Percentiles rank a stretch among this genome's conserved stretches.
Conservation (phyloP, 306 rosid species). For the Benincasa hispida region DNA sequence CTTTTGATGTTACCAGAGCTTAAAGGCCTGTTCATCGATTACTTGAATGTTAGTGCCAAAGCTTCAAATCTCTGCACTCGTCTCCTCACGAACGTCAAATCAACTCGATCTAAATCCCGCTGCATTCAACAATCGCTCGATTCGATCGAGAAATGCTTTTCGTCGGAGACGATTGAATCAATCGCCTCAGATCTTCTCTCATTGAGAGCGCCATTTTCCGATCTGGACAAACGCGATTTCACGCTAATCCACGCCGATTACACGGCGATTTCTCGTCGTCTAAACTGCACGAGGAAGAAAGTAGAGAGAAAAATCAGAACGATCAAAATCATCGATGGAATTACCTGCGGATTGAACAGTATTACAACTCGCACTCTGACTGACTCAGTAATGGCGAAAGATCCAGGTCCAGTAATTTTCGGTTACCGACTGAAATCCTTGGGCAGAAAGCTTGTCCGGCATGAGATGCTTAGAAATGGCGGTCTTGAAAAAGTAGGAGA, state of each 20-base stretch:
- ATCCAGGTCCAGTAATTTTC: constrained; percentile 15
- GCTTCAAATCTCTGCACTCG: constrained; percentile 39
- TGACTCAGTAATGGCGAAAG: constrained; percentile 15
- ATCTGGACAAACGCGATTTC: constrained; percentile 21
- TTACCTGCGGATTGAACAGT: constrained; percentile 24
- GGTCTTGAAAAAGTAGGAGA: constrained; percentile 22
- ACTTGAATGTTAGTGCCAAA: constrained; percentile 41
- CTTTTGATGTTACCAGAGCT: constrained; percentile 21
- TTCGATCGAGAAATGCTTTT: constrained; percentile 12
- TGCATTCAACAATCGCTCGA: constrained; percentile 25
- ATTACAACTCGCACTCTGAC: constrained; percentile 9
- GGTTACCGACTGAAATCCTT: constrained; percentile 13
- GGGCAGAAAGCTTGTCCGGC: constrained; percentile 6
- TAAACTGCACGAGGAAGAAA: constrained; percentile 31
- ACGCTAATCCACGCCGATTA: constrained; percentile 22
- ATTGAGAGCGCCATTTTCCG: constrained; percentile 26
- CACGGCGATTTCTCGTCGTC: constrained; percentile 15
- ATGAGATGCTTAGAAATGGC: constrained; percentile 5
- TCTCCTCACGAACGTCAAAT: constrained; percentile 35
- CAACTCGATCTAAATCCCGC: constrained; percentile 17
- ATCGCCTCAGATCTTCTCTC: constrained; percentile 15
- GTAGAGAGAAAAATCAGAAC: constrained; percentile 29
- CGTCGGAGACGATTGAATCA: constrained; percentile 5
- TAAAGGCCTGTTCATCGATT: constrained; percentile 31
- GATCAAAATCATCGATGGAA: constrained; percentile 18